Evolutionary conservation across 2,329 filamentous ascomycete genomes (phyloP), one percentile per base, ranked within the genome.

Genomic region (Fusarium sp.): DNA sequence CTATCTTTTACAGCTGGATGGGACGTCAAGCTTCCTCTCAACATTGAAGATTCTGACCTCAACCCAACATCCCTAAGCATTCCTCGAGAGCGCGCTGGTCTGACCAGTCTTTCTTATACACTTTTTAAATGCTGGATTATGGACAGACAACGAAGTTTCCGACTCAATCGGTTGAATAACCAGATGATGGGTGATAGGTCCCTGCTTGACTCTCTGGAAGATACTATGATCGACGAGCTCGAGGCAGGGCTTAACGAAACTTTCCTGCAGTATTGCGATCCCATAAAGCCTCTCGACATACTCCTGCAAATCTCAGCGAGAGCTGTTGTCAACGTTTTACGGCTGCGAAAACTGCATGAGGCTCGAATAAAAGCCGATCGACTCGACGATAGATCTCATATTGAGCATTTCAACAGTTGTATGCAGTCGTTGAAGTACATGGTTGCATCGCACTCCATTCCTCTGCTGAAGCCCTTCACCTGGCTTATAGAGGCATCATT

Each of bases 211-310:
- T 42, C 45, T 41, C 22, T 62, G 2, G 13, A 28, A 0, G 46
- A 47, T 7, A 7, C 42, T 0, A 38, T 44, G 13, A 44, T 62
- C 2, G 35, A 62, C 1, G 58, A 50, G 0, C 29, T 62, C 1
- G 59, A 62, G 10, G 13, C 8, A 5, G 22, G 59, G 0, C 34
- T 62, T 3, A 62, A 62, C 10, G 38, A 62, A 9, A 29, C 12
- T 6, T 62, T 62, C 12, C 3, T 62, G 3, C 58, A 62, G 24
- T 62, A 62, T 6, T 62, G 59, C 2, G 58, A 62, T 13, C 59
- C 58, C 1, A 53, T 44, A 0, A 28, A 53, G 1, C 58, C 59
- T 3, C 12, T 62, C 0, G 41, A 62, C 8, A 38, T 32, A 2
- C 10, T 62, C 0, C 0, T 62, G 2, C 59, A 62, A n/a, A 61